Evolutionary conservation across 768 basidiomycete genomes (phyloP).

Genomic region (Chlorophyllum brunneum): DNA sequence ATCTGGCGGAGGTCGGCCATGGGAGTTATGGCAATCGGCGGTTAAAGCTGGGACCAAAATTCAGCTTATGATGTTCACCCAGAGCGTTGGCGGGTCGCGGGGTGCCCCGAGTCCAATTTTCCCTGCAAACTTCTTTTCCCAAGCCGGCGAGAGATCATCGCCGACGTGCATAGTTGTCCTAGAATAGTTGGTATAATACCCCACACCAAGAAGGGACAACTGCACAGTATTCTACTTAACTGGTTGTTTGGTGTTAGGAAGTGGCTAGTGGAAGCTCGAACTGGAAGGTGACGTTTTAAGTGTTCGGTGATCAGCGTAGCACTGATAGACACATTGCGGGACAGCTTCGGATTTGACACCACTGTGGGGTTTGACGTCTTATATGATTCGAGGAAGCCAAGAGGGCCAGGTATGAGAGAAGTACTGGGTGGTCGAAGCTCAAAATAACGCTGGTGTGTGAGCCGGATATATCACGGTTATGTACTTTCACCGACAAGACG

Average conservation of each 20-base stretch:
- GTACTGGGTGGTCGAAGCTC: not conserved
- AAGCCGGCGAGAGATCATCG: not conserved
- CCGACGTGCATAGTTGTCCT: not conserved
- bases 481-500: slow-evolving; percentile 3
- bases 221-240: not conserved
- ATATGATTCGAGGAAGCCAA: slow-evolving; percentile 1
- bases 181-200: not conserved
- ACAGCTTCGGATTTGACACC: slow-evolving; percentile 1
- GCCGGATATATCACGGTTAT: slow-evolving; percentile 6
- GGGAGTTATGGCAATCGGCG: not conserved
- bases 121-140: slow-evolving; percentile 14
- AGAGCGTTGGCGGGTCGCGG: not conserved
- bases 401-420: not conserved
- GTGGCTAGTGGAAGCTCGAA: not conserved
- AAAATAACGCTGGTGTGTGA: slow-evolving; percentile 3
- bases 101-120: not conserved
- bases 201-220: not conserved
- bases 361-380: not conserved
- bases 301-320: slow-evolving; percentile 4
- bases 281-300: not conserved
- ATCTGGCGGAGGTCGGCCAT: not conserved
- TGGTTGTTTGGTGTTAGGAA: not conserved
- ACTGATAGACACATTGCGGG: not conserved
- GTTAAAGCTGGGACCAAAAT: not conserved
- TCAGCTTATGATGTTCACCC: not conserved